Conservation (phyloP, 2,329 filamentous ascomycete species). For the Phaeophleospora eucalypticola region DNA sequence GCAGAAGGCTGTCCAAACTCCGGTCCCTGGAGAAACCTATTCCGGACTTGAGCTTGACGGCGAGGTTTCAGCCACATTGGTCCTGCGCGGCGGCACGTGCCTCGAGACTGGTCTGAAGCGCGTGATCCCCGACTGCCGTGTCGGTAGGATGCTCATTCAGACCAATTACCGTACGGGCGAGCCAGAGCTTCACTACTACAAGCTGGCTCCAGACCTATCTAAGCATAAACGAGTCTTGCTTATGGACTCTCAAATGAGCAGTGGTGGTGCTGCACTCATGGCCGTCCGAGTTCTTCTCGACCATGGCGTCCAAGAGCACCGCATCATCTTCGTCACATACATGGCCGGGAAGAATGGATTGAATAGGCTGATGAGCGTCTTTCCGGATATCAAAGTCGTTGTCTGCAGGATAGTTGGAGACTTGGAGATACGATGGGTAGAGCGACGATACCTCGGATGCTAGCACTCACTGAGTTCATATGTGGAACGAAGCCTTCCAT, state of each 20-base stretch:
- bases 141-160: constrained; percentile 85
- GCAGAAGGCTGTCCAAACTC: constrained; percentile 62
- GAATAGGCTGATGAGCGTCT: constrained; percentile 81
- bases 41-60: constrained; percentile 66
- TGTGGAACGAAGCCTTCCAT: no score
- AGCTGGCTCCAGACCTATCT: constrained; percentile 69
- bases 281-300: constrained; percentile 93
- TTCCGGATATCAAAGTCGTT: constrained; percentile 80
- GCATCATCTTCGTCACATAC: constrained; percentile 90
- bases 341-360: constrained; percentile 80
- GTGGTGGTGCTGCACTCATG: constrained; percentile 82
- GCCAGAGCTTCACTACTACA: constrained; percentile 86
- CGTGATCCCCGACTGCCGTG: constrained; percentile 88
- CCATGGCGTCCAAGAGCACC: constrained; percentile 78
- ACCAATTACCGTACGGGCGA: constrained; percentile 76
- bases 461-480: no score
- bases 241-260: constrained; percentile 91
- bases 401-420: constrained; percentile 78
- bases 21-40: constrained; percentile 62
- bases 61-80: constrained; percentile 75
- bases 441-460: constrained; percentile 86
- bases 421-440: constrained; percentile 82
- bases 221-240: constrained; percentile 77
- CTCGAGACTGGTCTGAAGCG: constrained; percentile 84
- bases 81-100: constrained; percentile 82